Evolutionary conservation across 1,284 basidiomycete species (phyloP).

Genomic region (Kwoniella shivajii): DNA sequence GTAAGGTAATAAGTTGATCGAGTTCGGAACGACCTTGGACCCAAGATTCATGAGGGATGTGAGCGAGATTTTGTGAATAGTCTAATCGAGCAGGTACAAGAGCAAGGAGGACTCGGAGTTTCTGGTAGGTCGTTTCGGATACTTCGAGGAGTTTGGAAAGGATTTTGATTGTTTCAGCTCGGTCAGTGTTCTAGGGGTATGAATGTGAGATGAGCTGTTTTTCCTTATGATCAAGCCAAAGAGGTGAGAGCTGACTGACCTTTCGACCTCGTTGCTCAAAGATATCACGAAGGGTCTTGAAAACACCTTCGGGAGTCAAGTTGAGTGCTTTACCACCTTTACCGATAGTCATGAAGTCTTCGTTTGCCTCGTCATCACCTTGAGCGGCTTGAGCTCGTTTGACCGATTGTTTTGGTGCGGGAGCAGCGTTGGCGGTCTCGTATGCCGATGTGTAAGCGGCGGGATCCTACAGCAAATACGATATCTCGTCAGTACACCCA

Average conservation of each 20-base stretch:
- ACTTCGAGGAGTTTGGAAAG: slow-evolving; percentile 86
- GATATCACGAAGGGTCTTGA: slow-evolving; percentile 87
- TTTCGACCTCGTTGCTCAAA: slow-evolving; percentile 97
- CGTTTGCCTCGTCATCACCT: slow-evolving; percentile 58
- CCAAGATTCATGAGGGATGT: slow-evolving; percentile 95
- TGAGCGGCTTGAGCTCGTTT: slow-evolving; percentile 51
- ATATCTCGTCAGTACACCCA: background rate
- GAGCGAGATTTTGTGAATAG: slow-evolving; percentile 64
- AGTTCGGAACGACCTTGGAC: slow-evolving; percentile 82
- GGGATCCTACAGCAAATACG: slow-evolving; percentile 73
- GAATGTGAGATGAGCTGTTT: background rate
- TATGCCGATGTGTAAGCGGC: slow-evolving; percentile 84
- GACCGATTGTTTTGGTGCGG: slow-evolving; percentile 56
- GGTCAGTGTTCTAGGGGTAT: slow-evolving; percentile 87
- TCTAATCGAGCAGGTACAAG: slow-evolving; percentile 95
- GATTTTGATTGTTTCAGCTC: slow-evolving; percentile 89
- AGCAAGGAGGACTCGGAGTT: slow-evolving; percentile 90
- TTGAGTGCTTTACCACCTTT: slow-evolving; percentile 83
- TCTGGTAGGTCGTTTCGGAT: slow-evolving; percentile 82
- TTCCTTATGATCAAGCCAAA: background rate
- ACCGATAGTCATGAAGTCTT: slow-evolving; percentile 89
- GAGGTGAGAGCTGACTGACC: slow-evolving; percentile 57
- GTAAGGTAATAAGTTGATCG: slow-evolving; percentile 78
- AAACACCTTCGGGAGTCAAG: slow-evolving; percentile 84
- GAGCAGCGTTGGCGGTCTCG: slow-evolving; percentile 59